Evolutionary conservation across 225 moss, liverwort and hornwort genomes (phyloP), one percentile per base, ranked within the genome.

Genomic region (Lunularia cruciata): DNA sequence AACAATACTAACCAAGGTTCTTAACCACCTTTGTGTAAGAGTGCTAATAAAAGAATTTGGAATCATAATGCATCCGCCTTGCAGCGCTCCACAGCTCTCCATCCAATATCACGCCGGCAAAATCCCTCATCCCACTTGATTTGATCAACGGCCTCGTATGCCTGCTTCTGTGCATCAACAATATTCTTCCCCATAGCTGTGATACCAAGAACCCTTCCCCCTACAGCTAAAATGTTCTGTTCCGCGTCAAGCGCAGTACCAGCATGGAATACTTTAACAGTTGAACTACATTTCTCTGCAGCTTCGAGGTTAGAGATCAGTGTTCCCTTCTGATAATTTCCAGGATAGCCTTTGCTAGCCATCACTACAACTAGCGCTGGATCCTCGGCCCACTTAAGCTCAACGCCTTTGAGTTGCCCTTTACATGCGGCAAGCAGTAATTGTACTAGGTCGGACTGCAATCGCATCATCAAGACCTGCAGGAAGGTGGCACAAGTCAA

Each of bases 341-440:
- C 95, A 16, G 92, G 92, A 63, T 95, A 95, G 1, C 95, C 92
- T 14, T 71, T 86, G 75, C 86, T 84, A 53, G 95, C 95, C 90
- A 95, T 81, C 60, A 95, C 92, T 31, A 95, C 87, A 68, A 92
- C 89, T 19, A 95, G 84, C 15, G 95, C 92, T 10, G 89, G 88
- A 8, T 92, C 85, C 19, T 84, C 73, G 0, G 78, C 64, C 95
- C 95, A 95, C 56, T 86, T 36, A 2, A 95, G 77, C 27, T 81
- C 72, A 0, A 87, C 75, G 1, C 81, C 88, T 64, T 86, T 79
- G 27, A 92, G 76, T 25, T 82, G 60, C 33, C 95, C 90, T 66
- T 72, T 68, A 75, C 92, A 95, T 10, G 95, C 95, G 57, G 88
- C 77, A 34, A 95, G 53, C 32, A 92, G 70, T 11, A 92, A 72